Evolutionary conservation across 805 yeast species (phyloP), one percentile per base, ranked within the genome.

Genomic region (Candida pini): DNA sequence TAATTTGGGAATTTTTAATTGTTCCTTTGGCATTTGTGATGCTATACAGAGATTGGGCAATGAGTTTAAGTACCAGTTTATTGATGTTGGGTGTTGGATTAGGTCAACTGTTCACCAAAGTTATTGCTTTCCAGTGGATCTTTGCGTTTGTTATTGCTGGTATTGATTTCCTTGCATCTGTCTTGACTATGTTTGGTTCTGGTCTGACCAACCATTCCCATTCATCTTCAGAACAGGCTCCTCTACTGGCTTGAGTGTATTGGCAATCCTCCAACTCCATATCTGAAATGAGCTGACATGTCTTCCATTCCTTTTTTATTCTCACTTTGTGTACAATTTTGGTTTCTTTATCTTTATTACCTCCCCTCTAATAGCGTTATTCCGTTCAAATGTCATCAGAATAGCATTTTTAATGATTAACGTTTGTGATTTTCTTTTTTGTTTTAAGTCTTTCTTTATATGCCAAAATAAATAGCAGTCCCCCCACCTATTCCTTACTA

Each of bases 51-150:
- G 95, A 85, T 61, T 85, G 81, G 74, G 77, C 80, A 4, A 58
- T 78, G 35, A 89, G 86, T 9, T 56, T 81, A 30, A 60, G 78
- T 30, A 66, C 78, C 10, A 60, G 81, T 20, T 65, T 73, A 47
- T 61, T 85, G 48, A 63, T 70, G 41, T 68, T 81, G 37, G 89
- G 84, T 23, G 54, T 85, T 29, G 90, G 79, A 4, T 63, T 81
- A 29, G 80, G 81, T 35, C 95, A 85, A 60, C 54, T 85, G 35
- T 67, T 77, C 51, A 72, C 77, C 31, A 81, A 73, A 60, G 63
- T 76, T 24, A 69, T 85, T 61, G 90, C 90, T 3, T 67, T 85
- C 45, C 95, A 85, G 63, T 85, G 95, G 95, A 73, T 81, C 44
- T 85, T 85, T 63, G 94, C 88, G 4, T 76, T 81, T 44, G 57